phyloP scores from a whole-genome alignment of 345 rosid genomes.

The Litchi chinensis region DNA sequence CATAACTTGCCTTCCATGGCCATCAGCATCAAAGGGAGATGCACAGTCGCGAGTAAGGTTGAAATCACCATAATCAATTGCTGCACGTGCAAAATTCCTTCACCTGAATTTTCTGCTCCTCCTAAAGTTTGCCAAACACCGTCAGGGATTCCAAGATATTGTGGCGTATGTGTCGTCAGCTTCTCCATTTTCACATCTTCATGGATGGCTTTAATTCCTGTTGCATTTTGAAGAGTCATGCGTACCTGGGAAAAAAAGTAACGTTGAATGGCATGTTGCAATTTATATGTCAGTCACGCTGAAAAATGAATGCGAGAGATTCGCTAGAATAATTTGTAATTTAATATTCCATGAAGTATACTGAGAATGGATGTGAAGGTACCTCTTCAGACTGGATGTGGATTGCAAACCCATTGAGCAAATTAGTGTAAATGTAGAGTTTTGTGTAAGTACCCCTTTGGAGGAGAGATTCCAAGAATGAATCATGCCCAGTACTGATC shows the following conservation, averaged over 20 bases:
- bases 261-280: neutral
- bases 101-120: constrained; percentile 38
- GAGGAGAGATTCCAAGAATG: constrained; percentile 35
- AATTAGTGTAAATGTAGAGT: constrained; percentile 51
- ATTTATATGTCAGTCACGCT: neutral
- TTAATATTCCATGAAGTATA: neutral
- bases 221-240: constrained; percentile 30
- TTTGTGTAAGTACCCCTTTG: constrained; percentile 35
- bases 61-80: constrained; percentile 51
- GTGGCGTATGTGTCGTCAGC: constrained; percentile 46
- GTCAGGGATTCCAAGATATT: constrained; percentile 42
- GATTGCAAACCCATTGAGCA: constrained; percentile 49
- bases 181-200: constrained; percentile 49
- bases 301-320: neutral
- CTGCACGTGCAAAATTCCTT: constrained; percentile 52
- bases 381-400: constrained; percentile 43
- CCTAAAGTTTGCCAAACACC: constrained; percentile 44
- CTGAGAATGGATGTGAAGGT: neutral
- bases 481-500: constrained; percentile 30
- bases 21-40: constrained; percentile 55
- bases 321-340: neutral
- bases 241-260: constrained; percentile 31
- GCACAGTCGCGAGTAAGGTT: constrained; percentile 40
- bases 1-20: constrained; percentile 58
- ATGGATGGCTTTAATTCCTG: constrained; percentile 38